These are phyloP conservation scores for Raffaelea deltoideospora DNA, from an alignment of 2,329 filamentous ascomycete species.

Conservation along the genomic window DNA sequence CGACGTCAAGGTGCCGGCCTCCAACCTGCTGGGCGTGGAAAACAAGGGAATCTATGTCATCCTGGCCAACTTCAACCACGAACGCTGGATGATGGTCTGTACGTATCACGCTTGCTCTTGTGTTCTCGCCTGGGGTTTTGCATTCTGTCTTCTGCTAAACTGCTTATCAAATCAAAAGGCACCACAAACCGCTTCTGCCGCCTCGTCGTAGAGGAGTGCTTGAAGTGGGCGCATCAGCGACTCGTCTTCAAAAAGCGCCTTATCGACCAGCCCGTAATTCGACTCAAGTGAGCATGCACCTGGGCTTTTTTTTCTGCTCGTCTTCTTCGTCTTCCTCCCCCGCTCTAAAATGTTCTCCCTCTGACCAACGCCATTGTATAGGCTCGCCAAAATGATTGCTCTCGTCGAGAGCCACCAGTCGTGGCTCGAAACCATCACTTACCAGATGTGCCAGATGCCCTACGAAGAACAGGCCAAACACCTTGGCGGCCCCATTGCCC, in stretches of 20 bases:
- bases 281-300: slow-evolving; percentile 47
- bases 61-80: slow-evolving; percentile 79
- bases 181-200: slow-evolving; percentile 50
- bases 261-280: slow-evolving; percentile 70
- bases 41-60: slow-evolving; percentile 79
- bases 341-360: background rate
- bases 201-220: slow-evolving; percentile 62
- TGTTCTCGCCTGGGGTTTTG: background rate
- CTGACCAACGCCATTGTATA: slow-evolving; percentile 55
- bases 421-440: slow-evolving; percentile 72
- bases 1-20: slow-evolving; percentile 70
- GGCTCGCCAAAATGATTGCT: slow-evolving; percentile 80
- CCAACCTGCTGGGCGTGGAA: slow-evolving; percentile 65
- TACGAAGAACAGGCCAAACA: slow-evolving; percentile 62
- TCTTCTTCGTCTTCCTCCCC: background rate
- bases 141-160: background rate
- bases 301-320: background rate
- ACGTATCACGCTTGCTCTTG: slow-evolving; percentile 14
- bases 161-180: slow-evolving; percentile 13
- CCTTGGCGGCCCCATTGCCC: slow-evolving; percentile 65
- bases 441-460: slow-evolving; percentile 77
- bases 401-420: slow-evolving; percentile 69
- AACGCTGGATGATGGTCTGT: slow-evolving; percentile 63
- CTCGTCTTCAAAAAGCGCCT: slow-evolving; percentile 72
- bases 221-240: slow-evolving; percentile 82